Conservation (phyloP, 345 rosid genomes). For the Crucihimalaya himalaica region DNA sequence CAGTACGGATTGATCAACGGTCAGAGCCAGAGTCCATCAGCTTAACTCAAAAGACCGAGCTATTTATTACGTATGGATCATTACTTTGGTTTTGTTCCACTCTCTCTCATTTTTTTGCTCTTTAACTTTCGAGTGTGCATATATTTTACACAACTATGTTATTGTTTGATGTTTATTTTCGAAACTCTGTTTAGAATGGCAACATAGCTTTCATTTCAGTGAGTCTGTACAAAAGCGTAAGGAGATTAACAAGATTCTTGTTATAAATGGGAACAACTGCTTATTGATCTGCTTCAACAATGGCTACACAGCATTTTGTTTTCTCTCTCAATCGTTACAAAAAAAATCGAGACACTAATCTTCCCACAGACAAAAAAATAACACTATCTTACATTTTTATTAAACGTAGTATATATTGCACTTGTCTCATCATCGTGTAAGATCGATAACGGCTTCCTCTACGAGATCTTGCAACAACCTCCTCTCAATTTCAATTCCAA, state of each 20-base stretch:
- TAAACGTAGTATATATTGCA: constrained; percentile 18
- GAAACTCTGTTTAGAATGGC: background rate
- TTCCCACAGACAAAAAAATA: constrained; percentile 15
- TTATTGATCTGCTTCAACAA: constrained; percentile 29
- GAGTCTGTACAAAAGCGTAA: constrained; percentile 27
- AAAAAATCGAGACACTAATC: constrained; percentile 24
- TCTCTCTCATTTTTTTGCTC: constrained; percentile 2
- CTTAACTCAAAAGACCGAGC: constrained; percentile 21
- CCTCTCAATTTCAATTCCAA: constrained; percentile 63
- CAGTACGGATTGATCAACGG: constrained; percentile 38
- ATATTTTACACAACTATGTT: constrained; percentile 13
- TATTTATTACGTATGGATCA: background rate
- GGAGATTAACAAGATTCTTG: too few species aligned
- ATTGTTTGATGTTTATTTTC: background rate
- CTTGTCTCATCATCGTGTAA: constrained; percentile 35
- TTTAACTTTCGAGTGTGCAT: constrained; percentile 26
- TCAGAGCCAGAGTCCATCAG: constrained; percentile 38
- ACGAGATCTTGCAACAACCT: constrained; percentile 72
- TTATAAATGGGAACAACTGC: constrained; percentile 12
- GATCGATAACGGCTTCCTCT: constrained; percentile 69
- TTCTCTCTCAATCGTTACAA: constrained; percentile 21
- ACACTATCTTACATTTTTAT: constrained; percentile 34
- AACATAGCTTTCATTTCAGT: background rate
- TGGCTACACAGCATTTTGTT: constrained; percentile 25
- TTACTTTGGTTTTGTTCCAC: constrained; percentile 6